phyloP scores from a whole-genome alignment of 2,329 filamentous ascomycete genomes.

The Cladosporium sp. region DNA sequence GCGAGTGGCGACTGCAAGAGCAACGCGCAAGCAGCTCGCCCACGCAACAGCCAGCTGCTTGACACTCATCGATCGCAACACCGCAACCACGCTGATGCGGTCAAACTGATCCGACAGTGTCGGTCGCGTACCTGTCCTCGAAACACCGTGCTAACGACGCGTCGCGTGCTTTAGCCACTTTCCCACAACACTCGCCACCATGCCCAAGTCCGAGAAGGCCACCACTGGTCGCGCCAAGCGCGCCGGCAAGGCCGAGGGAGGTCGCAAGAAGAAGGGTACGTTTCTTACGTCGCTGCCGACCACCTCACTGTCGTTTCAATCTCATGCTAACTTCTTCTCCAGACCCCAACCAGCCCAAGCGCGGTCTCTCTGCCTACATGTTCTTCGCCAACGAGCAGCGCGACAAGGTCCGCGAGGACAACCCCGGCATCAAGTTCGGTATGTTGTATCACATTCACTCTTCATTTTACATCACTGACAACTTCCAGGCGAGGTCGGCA shows the following conservation, averaged over 20 bases:
- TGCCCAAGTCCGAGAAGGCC: constrained; percentile 66
- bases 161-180: constrained; percentile 13
- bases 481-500: constrained; percentile 81
- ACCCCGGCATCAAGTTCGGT: constrained; percentile 96
- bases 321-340: constrained; percentile 24
- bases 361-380: constrained; percentile 99
- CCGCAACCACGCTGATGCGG: constrained; percentile 13
- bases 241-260: constrained; percentile 39
- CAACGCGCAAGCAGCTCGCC: constrained; percentile 7
- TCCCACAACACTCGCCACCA: constrained; percentile 42
- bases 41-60: not conserved
- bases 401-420: constrained; percentile 96
- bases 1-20: not conserved
- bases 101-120: not conserved
- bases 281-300: constrained; percentile 21
- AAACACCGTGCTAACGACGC: constrained; percentile 12
- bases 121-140: constrained; percentile 5
- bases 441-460: constrained; percentile 38
- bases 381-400: constrained; percentile 99
- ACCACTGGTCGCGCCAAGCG: constrained; percentile 59
- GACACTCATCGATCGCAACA: constrained; percentile 15
- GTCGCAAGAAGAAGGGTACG: constrained; percentile 73
- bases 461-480: constrained; percentile 18
- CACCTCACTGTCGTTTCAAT: not conserved
- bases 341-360: constrained; percentile 99